Conservation (phyloP, 768 basidiomycete species). For the Hemileccinum impolitum region DNA sequence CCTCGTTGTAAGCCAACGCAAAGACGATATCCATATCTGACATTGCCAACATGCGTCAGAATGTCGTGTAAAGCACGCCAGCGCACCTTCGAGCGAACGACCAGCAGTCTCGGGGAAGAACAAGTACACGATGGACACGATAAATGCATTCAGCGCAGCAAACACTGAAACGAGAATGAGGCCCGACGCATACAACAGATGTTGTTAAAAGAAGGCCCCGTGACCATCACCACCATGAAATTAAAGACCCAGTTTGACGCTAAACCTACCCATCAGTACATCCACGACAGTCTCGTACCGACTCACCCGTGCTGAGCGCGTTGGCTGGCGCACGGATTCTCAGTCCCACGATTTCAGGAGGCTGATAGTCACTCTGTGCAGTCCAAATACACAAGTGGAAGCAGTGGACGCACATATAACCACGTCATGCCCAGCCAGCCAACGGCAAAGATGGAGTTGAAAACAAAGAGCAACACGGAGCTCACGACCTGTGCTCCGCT, state of each 20-base stretch:
- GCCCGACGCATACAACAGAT: constrained; percentile 27
- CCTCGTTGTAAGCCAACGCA: constrained; percentile 42
- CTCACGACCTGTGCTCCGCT: constrained; percentile 48
- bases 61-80: too few species aligned
- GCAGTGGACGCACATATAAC: constrained; percentile 49
- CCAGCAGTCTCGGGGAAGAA: constrained; percentile 64
- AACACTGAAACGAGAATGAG: constrained; percentile 37
- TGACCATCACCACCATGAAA: constrained; percentile 58
- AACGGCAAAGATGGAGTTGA: constrained; percentile 67
- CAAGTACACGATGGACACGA: constrained; percentile 54
- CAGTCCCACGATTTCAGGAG: constrained; percentile 63
- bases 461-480: constrained; percentile 59
- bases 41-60: background rate
- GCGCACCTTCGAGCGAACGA: constrained; percentile 52
- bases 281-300: background rate
- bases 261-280: constrained; percentile 3
- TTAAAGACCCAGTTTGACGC: constrained; percentile 55
- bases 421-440: constrained; percentile 74
- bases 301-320: constrained; percentile 51
- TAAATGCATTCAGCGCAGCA: constrained; percentile 53
- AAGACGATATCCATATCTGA: constrained; percentile 47
- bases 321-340: constrained; percentile 63
- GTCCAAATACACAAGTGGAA: background rate
- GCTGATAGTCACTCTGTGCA: constrained; percentile 31
- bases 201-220: constrained; percentile 54